Evolutionary conservation across 805 yeast species (phyloP).

Genomic region (Starmerella ratchasimensis): DNA sequence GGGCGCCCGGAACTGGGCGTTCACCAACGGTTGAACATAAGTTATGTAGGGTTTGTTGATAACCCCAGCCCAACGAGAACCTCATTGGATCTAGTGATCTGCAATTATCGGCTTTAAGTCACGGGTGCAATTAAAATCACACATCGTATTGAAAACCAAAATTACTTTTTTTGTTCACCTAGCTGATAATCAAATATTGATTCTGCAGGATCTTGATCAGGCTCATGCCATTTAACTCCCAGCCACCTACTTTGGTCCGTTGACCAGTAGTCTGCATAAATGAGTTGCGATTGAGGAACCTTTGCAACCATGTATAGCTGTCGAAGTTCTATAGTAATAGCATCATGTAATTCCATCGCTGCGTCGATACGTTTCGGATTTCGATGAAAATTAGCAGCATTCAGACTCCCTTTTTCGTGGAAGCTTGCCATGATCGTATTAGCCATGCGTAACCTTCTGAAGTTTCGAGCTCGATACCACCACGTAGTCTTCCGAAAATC

Average conservation of each 20-base stretch:
- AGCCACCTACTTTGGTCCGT: constrained; percentile 23
- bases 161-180: background rate
- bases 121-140: too few relatives aligned
- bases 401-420: background rate
- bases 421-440: constrained; percentile 1
- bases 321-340: background rate
- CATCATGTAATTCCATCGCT: background rate
- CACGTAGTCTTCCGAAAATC: background rate
- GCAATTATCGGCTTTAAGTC: too few relatives aligned
- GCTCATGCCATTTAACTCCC: constrained; percentile 40
- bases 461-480: background rate
- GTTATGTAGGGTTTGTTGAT: too few relatives aligned
- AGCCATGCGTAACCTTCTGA: background rate
- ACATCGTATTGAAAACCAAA: too few relatives aligned
- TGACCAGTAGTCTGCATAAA: constrained; percentile 19
- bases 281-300: constrained; percentile 1
- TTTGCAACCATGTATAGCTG: background rate
- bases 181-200: too few relatives aligned
- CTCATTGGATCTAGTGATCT: too few relatives aligned
- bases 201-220: constrained; percentile 37
- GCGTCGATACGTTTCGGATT: background rate
- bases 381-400: constrained; percentile 11
- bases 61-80: too few relatives aligned
- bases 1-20: too few relatives aligned
- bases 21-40: too few relatives aligned